Percentiles rank a stretch among this genome's conserved stretches.
These are phyloP conservation scores for Claviceps sp. DNA, from an alignment of 2,329 filamentous ascomycete species.

Conservation along the genomic window DNA sequence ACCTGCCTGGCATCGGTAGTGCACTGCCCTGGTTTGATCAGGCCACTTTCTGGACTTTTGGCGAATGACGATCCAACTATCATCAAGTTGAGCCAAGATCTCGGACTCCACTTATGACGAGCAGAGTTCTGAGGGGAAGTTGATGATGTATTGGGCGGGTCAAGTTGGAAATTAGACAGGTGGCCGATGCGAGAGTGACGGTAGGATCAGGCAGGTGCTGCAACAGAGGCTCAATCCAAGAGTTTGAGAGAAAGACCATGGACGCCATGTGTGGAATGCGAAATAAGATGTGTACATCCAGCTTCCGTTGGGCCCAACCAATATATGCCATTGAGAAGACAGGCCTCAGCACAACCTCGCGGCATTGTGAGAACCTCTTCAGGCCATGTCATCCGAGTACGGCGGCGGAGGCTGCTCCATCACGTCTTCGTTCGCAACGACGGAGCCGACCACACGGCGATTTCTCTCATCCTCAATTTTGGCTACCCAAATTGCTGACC, in stretches of 20 bases:
- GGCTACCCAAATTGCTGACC: slow-evolving; percentile 75
- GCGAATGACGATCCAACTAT: neutral
- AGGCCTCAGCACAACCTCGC: neutral
- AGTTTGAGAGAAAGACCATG: neutral
- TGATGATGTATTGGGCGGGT: neutral
- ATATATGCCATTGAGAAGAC: neutral
- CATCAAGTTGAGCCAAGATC: neutral
- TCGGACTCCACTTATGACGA: neutral
- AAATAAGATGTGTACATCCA: neutral
- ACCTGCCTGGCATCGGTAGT: neutral
- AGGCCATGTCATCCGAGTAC: slow-evolving; percentile 15
- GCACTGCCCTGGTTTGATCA: neutral
- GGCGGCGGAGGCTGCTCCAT: slow-evolving; percentile 12
- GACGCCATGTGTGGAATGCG: neutral
- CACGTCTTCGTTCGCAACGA: slow-evolving; percentile 7
- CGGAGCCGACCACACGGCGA: slow-evolving; percentile 6
- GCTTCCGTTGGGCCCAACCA: neutral
- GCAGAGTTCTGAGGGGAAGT: neutral
- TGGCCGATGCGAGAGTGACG: neutral
- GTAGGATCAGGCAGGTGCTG: neutral
- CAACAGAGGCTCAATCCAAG: neutral
- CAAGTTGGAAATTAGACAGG: neutral
- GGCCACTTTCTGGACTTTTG: neutral
- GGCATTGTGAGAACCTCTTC: neutral
- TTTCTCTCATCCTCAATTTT: slow-evolving; percentile 52